phyloP scores from a whole-genome alignment of 495 filamentous ascomycete genomes.

The Aspergillus conjunctus region DNA sequence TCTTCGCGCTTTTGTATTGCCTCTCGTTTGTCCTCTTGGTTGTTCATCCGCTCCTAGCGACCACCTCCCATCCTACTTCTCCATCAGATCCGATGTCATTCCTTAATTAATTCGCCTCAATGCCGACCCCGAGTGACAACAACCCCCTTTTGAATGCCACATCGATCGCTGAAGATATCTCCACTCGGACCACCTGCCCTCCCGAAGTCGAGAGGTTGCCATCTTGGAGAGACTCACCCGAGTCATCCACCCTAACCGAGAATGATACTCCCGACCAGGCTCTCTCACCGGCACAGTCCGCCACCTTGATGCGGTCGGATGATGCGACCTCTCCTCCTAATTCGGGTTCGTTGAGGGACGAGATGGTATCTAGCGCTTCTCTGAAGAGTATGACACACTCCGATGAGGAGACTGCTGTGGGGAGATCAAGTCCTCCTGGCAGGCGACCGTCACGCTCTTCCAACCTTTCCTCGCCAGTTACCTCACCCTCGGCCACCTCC shows the following conservation, averaged over 20 bases:
- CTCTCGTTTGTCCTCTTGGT: conserved; percentile 18
- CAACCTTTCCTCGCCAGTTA: conserved; percentile 33
- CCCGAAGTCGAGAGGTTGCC: conserved; percentile 53
- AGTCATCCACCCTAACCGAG: conserved; percentile 25
- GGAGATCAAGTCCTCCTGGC: conserved; percentile 40
- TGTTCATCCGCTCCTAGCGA: conserved; percentile 13
- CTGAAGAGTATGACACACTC: conserved; percentile 32
- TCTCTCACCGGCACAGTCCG: conserved; percentile 37
- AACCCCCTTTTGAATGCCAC: conserved; percentile 42
- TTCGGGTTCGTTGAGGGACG: conserved; percentile 34
- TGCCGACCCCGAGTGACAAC: conserved; percentile 62
- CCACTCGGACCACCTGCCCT: conserved; percentile 58
- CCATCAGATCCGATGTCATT: conserved; percentile 45
- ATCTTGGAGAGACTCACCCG: conserved; percentile 44
- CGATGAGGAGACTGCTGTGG: conserved; percentile 41
- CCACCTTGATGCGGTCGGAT: conserved; percentile 34
- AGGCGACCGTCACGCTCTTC: conserved; percentile 34
- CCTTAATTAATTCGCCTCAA: conserved; percentile 47
- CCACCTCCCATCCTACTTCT: conserved; percentile 15
- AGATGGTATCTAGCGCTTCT: conserved; percentile 24
- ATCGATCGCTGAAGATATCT: conserved; percentile 52
- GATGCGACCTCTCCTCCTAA: conserved; percentile 35
- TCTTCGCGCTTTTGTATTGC: conserved; percentile 14
- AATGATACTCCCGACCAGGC: conserved; percentile 34
- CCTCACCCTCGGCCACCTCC: conserved; percentile 42